Conservation (phyloP, 73 alveolate genomes). For the Paramecium pentaurelia region DNA sequence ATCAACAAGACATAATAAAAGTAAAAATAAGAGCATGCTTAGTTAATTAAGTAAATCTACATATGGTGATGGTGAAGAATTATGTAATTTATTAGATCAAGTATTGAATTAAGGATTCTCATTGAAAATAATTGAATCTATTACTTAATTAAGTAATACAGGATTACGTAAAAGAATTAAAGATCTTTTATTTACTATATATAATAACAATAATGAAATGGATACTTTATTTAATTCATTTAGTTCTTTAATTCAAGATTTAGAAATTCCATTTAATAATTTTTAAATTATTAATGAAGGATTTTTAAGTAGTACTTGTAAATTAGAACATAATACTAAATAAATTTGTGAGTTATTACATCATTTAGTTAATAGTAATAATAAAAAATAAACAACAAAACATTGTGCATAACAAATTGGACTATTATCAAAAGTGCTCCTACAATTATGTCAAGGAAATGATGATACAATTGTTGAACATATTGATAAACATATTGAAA, state of each 20-base stretch:
- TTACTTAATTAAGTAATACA: neutral
- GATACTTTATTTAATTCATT: neutral
- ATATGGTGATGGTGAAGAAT: neutral
- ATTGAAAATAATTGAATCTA: neutral
- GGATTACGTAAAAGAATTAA: neutral
- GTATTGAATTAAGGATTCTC: neutral
- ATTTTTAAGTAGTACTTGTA: neutral
- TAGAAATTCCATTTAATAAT: neutral
- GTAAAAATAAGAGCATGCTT: neutral
- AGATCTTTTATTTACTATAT: neutral
- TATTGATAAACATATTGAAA: neutral
- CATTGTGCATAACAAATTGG: neutral
- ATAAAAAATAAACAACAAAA: neutral
- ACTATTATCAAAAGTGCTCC: neutral
- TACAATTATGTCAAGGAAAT: neutral
- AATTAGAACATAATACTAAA: neutral
- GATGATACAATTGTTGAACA: neutral
- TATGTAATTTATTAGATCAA: neutral
- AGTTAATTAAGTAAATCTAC: slow-evolving; percentile 12
- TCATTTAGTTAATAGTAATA: neutral
- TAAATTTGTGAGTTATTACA: neutral
- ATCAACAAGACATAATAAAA: neutral
- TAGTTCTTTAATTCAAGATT: neutral
- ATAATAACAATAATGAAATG: neutral
- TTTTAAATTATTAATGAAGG: neutral